phyloP scores from a whole-genome alignment of 192 early-diverging fungal species.

The Radiomyces spectabilis region DNA sequence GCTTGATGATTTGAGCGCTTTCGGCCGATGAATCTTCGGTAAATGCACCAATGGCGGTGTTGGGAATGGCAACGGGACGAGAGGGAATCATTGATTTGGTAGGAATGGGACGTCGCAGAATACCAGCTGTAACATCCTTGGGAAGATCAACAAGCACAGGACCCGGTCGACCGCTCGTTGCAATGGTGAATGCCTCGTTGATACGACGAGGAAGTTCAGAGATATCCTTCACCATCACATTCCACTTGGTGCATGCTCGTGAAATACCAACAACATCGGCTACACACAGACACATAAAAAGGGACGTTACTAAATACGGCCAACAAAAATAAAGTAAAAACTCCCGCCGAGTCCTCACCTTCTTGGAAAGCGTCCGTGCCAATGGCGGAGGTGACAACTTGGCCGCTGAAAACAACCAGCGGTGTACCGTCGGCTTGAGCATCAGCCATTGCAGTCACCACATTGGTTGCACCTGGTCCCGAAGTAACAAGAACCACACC shows the following conservation, averaged over 20 bases:
- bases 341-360: too few relatives aligned
- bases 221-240: conserved; percentile 96
- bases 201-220: conserved; percentile 93
- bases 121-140: conserved; percentile 93
- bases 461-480: conserved; percentile 97
- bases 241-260: conserved; percentile 98
- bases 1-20: conserved; percentile 48
- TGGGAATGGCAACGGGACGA: conserved; percentile 47
- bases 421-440: conserved; percentile 92
- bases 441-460: conserved; percentile 96
- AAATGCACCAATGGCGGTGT: conserved; percentile 43
- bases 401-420: conserved; percentile 92
- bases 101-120: conserved; percentile 79
- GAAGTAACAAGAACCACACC: conserved; percentile 77
- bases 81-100: conserved; percentile 64
- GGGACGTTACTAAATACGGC: too few relatives aligned
- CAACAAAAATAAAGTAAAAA: too few relatives aligned
- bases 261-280: conserved; percentile 96
- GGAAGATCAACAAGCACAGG: conserved; percentile 97
- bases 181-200: conserved; percentile 98
- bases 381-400: conserved; percentile 85
- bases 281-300: not conserved
- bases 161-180: conserved; percentile 89
- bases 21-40: conserved; percentile 31
- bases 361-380: conserved; percentile 98